These are phyloP conservation scores for Cladobotryum protrusum DNA, from an alignment of 2,329 filamentous ascomycete species.

Conservation along the genomic window DNA sequence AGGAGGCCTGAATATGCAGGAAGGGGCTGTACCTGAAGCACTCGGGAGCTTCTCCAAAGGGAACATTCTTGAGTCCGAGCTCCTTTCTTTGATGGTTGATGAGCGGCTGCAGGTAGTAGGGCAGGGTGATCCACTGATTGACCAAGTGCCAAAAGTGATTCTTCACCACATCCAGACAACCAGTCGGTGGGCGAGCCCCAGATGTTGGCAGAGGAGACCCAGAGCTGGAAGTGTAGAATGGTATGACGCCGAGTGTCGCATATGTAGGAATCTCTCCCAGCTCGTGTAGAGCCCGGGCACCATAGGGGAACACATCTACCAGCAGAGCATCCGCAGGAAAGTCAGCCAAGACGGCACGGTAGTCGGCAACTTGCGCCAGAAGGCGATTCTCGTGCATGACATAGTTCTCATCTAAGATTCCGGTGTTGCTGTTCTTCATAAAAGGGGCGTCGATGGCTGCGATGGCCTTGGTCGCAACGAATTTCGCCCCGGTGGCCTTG, in stretches of 20 bases:
- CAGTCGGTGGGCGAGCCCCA: constrained; percentile 25
- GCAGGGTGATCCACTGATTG: constrained; percentile 21
- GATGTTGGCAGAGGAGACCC: constrained; percentile 26
- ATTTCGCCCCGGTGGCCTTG: constrained; percentile 27
- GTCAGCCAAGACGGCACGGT: constrained; percentile 24
- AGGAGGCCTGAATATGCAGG: constrained; percentile 34
- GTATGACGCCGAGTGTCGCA: constrained; percentile 34
- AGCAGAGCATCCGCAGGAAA: constrained; percentile 28
- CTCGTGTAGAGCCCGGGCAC: constrained; percentile 29
- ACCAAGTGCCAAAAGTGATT: constrained; percentile 24
- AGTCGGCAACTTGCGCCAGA: constrained; percentile 30
- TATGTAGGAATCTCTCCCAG: constrained; percentile 29
- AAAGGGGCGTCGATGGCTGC: constrained; percentile 27
- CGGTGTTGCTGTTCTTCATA: constrained; percentile 21
- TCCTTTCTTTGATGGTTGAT: constrained; percentile 25
- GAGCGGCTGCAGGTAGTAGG: constrained; percentile 22
- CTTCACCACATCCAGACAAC: constrained; percentile 18
- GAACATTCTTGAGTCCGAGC: constrained; percentile 23
- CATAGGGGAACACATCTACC: constrained; percentile 33
- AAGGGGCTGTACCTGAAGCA: constrained; percentile 30
- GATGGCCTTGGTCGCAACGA: constrained; percentile 26
- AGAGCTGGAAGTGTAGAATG: constrained; percentile 28
- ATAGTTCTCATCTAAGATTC: constrained; percentile 25
- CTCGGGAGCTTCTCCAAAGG: constrained; percentile 26
- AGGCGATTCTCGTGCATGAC: constrained; percentile 22